Evolutionary conservation across 164 flowering plant species (phyloP), one percentile per base, ranked within the genome.

Genomic region (Tetracentron sinense): DNA sequence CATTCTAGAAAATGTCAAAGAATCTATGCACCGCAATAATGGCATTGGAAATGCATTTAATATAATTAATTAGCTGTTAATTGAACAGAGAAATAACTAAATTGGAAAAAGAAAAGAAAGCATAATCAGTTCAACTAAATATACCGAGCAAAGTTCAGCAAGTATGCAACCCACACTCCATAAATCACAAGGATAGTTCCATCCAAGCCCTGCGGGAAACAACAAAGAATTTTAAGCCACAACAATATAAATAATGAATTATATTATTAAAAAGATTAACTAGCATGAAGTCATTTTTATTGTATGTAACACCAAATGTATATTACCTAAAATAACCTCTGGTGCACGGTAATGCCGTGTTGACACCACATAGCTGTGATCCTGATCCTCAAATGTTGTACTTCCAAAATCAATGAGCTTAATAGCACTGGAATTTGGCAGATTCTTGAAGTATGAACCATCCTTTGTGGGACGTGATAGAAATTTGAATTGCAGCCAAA

Each of bases 151-250:
- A 48, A 92, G 82, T 77, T 92, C 98, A 62, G 88, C 82, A 56
- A 92, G 85, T 56, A 92, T 89, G 82, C 96, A 92, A 56, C 98
- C 98, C 22, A 86, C 79, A 79, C 98, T 92, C 96, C 98, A 92
- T 58, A 92, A 48, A 61, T 92, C 98, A 81, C 98, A 92, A 54
- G 96, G 88, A 64, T 86, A 89, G 62, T 82, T 89, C 96, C 98
- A 92, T 31, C 98, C 98, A 77, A 86, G 90, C 57, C 98, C 98
- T 92, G 73, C 58, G 76, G 23, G 31, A 62, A 60, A 68, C 1
- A 28, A 27, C 6, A 51, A 25, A 38, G 46, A 63, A 64, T 54
- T 33, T 17, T 27, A 58, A 8, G 19, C 19, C 2, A 17, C 17
- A 42, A 21, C 16, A 7, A 26, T 10, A 26, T 14, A 28, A 23